Evolutionary conservation across 2,329 filamentous ascomycete genomes (phyloP).

Genomic region (Colletotrichum siamense): DNA sequence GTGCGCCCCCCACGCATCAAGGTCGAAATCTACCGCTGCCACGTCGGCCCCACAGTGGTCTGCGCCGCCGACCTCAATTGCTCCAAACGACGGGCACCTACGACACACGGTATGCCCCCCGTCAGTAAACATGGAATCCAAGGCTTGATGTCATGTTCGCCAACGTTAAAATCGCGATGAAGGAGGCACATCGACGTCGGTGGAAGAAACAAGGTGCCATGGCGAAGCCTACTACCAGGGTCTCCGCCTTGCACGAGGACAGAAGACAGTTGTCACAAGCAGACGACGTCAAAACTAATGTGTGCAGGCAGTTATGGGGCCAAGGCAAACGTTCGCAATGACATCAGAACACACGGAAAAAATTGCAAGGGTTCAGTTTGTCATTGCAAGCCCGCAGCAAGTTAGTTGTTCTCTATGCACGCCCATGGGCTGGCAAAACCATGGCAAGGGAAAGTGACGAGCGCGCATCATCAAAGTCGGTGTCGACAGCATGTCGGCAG

Average conservation of each 20-base stretch:
- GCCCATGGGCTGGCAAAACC: not conserved
- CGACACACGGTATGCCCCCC: conserved; percentile 6
- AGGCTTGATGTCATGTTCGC: not conserved
- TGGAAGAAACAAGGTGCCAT: not conserved
- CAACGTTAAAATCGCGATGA: not conserved
- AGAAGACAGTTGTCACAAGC: not conserved
- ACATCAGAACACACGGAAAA: not conserved
- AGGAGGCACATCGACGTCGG: not conserved
- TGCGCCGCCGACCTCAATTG: conserved; percentile 18
- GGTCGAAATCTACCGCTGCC: conserved; percentile 22
- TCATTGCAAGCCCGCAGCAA: not conserved
- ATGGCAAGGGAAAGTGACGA: not conserved
- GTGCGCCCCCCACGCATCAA: not conserved
- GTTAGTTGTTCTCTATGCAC: not conserved
- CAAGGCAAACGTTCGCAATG: not conserved
- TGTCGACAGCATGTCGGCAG: not conserved
- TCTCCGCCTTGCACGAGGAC: not conserved
- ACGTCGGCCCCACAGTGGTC: conserved; percentile 1
- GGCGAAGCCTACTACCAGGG: not conserved
- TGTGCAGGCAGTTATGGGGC: not conserved
- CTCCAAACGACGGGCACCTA: conserved; percentile 3
- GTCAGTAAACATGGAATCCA: not conserved
- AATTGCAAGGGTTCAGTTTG: not conserved
- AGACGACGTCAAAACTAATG: not conserved
- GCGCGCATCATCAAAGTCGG: not conserved